These are phyloP conservation scores for Torulaspora delbrueckii DNA, from an alignment of 805 yeast species.

Conservation along the genomic window DNA sequence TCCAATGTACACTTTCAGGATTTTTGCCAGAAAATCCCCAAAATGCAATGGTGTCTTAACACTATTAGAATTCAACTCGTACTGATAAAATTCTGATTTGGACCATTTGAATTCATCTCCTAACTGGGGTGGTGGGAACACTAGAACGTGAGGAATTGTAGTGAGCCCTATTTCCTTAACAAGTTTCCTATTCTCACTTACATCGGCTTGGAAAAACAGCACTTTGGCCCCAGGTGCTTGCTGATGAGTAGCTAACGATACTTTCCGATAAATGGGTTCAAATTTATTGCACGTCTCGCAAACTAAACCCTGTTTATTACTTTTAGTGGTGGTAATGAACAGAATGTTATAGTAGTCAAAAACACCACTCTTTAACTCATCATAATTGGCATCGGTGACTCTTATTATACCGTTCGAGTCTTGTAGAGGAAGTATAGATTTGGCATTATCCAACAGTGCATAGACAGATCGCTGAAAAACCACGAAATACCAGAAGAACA, in stretches of 20 bases:
- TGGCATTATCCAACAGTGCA: conserved; percentile 6
- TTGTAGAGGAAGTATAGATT: conserved; percentile 14
- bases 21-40: conserved; percentile 49
- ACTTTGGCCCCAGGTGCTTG: conserved; percentile 42
- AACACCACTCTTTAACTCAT: conserved; percentile 40
- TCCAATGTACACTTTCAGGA: conserved; percentile 41
- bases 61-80: conserved; percentile 31
- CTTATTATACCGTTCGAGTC: conserved; percentile 40
- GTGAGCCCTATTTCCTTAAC: conserved; percentile 42
- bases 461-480: conserved; percentile 1
- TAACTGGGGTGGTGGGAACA: conserved; percentile 47
- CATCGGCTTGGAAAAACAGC: conserved; percentile 50
- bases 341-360: conserved; percentile 50
- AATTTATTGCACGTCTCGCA: conserved; percentile 43
- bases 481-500: background rate
- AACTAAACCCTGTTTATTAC: conserved; percentile 40
- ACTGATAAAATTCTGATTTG: conserved; percentile 36
- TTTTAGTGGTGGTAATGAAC: conserved; percentile 47
- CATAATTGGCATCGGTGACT: conserved; percentile 40
- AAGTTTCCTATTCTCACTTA: conserved; percentile 39
- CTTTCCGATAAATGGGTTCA: conserved; percentile 39
- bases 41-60: conserved; percentile 42
- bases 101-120: conserved; percentile 28
- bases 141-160: conserved; percentile 63
- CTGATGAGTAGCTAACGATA: conserved; percentile 40